Percentiles rank a stretch among this genome's conserved stretches.
These are phyloP conservation scores for Harringtonia aguacate DNA, from an alignment of 2,329 filamentous ascomycete genomes.

Conservation along the genomic window DNA sequence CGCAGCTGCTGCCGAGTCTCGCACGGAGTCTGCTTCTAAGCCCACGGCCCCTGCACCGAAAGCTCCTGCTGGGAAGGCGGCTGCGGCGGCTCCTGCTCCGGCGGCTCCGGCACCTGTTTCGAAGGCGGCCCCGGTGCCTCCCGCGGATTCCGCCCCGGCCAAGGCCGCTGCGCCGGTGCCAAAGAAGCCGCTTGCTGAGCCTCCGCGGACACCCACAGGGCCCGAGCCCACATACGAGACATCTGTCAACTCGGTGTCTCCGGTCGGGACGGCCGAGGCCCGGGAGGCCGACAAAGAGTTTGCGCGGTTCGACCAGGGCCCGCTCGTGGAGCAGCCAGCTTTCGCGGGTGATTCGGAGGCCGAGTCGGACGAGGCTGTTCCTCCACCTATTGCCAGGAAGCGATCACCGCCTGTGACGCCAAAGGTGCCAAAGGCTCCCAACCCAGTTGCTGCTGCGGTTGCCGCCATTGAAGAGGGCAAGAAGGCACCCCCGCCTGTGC, in stretches of 20 bases:
- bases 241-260: slow-evolving; percentile 40
- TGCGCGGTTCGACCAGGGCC: slow-evolving; percentile 75
- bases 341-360: slow-evolving; percentile 49
- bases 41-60: neutral
- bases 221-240: slow-evolving; percentile 31
- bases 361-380: slow-evolving; percentile 35
- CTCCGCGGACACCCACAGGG: slow-evolving; percentile 13
- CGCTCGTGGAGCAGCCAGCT: slow-evolving; percentile 74
- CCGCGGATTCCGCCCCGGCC: slow-evolving; percentile 15
- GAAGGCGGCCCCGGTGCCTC: neutral
- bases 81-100: neutral
- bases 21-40: neutral
- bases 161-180: slow-evolving; percentile 10
- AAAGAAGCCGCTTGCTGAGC: slow-evolving; percentile 13
- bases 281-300: slow-evolving; percentile 50
- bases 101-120: neutral
- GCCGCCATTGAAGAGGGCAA: neutral
- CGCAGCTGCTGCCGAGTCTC: slow-evolving; percentile 16
- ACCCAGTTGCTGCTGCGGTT: neutral
- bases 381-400: slow-evolving; percentile 40
- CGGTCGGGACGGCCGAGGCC: slow-evolving; percentile 48
- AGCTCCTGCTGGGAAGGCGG: neutral
- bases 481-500: slow-evolving; percentile 28
- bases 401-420: no score
- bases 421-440: slow-evolving; percentile 11